A percentile compares a stretch with the other conserved stretches of the same genome.
Evolutionary conservation across 2,329 filamentous ascomycete genomes (phyloP).

Genomic region (Monilinia fructicola): DNA sequence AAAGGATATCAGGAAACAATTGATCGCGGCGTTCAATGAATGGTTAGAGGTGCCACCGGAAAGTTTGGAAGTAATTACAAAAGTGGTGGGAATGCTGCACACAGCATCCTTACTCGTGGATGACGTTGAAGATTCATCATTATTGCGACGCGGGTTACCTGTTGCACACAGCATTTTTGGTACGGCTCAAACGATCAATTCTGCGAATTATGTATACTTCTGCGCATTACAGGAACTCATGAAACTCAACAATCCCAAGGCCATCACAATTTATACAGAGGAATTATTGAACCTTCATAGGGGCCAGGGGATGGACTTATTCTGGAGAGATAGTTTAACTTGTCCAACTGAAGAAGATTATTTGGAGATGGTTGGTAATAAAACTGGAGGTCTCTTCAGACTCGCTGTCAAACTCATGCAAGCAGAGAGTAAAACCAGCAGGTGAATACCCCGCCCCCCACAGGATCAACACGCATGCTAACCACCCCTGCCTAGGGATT

Average conservation of each 20-base stretch:
- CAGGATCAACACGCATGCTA: conserved; percentile 10
- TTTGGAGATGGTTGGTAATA: conserved; percentile 91
- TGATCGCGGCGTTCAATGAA: conserved; percentile 78
- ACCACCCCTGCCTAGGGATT: conserved; percentile 52
- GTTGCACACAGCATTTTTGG: conserved; percentile 85
- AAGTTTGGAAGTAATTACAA: conserved; percentile 71
- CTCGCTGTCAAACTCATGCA: conserved; percentile 87
- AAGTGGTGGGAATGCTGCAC: conserved; percentile 81
- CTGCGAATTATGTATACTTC: conserved; percentile 88
- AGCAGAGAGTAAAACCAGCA: conserved; percentile 57
- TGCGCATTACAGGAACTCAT: conserved; percentile 72
- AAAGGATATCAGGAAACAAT: conserved; percentile 78
- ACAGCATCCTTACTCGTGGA: conserved; percentile 81
- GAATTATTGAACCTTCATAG: conserved; percentile 82
- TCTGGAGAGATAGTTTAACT: conserved; percentile 82
- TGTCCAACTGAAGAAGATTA: conserved; percentile 87
- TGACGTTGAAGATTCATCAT: conserved; percentile 81
- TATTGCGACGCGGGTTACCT: conserved; percentile 74
- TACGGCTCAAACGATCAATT: conserved; percentile 85
- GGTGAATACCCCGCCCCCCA: conserved; percentile 39
- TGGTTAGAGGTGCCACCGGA: conserved; percentile 73
- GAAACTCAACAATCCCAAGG: conserved; percentile 65
- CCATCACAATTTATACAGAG: conserved; percentile 72
- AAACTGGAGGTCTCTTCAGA: conserved; percentile 84
- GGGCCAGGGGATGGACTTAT: conserved; percentile 88